Conservation (phyloP, 805 yeast genomes). For the Kuraishia ogatae region DNA sequence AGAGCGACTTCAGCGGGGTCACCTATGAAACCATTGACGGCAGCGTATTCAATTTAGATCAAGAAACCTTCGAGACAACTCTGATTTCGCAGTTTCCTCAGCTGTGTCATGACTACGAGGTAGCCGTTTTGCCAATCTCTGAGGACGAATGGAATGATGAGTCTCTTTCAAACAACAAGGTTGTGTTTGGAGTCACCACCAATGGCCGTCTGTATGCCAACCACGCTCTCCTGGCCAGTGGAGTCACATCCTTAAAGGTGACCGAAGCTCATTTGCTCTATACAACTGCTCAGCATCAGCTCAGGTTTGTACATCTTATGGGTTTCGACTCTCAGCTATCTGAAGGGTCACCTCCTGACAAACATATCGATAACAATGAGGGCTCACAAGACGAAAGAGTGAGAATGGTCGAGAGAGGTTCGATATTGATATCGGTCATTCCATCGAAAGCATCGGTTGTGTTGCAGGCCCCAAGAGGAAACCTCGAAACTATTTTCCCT, state of each 20-base stretch:
- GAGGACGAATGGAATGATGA: constrained; percentile 12
- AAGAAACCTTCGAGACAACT: constrained; percentile 15
- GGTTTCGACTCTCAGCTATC: background rate
- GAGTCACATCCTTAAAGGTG: constrained; percentile 73
- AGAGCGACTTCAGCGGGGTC: constrained; percentile 40
- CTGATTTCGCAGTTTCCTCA: constrained; percentile 53
- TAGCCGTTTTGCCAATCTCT: constrained; percentile 23
- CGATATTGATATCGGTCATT: constrained; percentile 69
- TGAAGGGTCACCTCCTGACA: constrained; percentile 5
- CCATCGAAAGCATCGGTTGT: constrained; percentile 80
- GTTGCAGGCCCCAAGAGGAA: constrained; percentile 93
- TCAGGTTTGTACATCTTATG: constrained; percentile 71
- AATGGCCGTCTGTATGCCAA: constrained; percentile 71
- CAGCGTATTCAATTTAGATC: constrained; percentile 29
- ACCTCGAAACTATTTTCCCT: constrained; percentile 88
- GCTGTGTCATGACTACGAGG: constrained; percentile 54
- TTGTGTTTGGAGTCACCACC: constrained; percentile 64
- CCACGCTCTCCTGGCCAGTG: constrained; percentile 48
- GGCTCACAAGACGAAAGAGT: constrained; percentile 63
- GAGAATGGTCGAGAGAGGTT: constrained; percentile 87
- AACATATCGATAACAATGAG: constrained; percentile 7
- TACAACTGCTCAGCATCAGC: constrained; percentile 81
- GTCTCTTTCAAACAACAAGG: constrained; percentile 11
- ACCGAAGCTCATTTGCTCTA: constrained; percentile 67
- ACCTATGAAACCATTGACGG: constrained; percentile 62